phyloP scores from a whole-genome alignment of 2,329 filamentous ascomycete species.

The Colletotrichum truncatum region DNA sequence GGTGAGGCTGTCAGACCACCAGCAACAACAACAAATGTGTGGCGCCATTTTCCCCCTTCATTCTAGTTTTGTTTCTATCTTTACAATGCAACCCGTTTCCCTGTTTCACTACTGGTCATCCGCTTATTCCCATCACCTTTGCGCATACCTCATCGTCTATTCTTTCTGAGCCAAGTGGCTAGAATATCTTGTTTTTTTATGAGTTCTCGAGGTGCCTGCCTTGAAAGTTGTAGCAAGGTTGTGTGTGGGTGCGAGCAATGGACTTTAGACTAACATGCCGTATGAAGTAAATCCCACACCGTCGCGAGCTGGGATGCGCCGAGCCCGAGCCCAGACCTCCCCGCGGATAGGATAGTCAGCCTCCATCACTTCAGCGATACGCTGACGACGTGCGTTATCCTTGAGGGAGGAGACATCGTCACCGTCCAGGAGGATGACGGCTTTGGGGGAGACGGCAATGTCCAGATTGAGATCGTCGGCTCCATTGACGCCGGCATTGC shows the following conservation, averaged over 20 bases:
- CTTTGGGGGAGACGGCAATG: slow-evolving; percentile 49
- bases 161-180: too few relatives aligned
- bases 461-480: slow-evolving; percentile 93
- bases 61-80: neutral
- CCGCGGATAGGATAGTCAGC: slow-evolving; percentile 78
- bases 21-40: slow-evolving; percentile 47
- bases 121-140: neutral
- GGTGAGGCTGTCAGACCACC: slow-evolving; percentile 58
- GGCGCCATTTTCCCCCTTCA: slow-evolving; percentile 33
- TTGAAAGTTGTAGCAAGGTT: neutral
- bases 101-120: neutral
- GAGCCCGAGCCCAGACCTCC: slow-evolving; percentile 79
- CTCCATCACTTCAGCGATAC: slow-evolving; percentile 89
- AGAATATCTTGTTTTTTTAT: neutral
- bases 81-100: neutral
- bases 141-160: too few relatives aligned
- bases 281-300: slow-evolving; percentile 38
- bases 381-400: slow-evolving; percentile 79
- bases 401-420: slow-evolving; percentile 91
- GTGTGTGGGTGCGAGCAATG: neutral
- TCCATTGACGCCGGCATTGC: slow-evolving; percentile 92
- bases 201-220: neutral
- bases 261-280: slow-evolving; percentile 32
- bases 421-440: slow-evolving; percentile 76
- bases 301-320: slow-evolving; percentile 92